Conservation (phyloP, 2,329 filamentous ascomycete genomes). For the Diaporthe citriasiana region DNA sequence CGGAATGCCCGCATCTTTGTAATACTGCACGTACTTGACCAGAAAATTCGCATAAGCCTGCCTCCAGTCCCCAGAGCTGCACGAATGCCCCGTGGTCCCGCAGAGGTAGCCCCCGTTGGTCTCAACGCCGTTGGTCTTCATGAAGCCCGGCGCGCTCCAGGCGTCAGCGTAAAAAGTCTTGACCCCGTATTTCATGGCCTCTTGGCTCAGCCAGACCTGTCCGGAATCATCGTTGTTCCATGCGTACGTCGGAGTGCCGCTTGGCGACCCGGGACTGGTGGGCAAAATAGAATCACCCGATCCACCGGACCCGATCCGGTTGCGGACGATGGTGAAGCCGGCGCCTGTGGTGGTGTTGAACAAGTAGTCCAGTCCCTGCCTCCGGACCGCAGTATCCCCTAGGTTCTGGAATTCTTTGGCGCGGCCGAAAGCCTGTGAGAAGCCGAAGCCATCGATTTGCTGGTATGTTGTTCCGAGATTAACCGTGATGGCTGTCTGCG, state of each 20-base stretch:
- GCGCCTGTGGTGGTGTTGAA: constrained; percentile 61
- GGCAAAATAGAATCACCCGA: constrained; percentile 50
- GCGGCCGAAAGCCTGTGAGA: constrained; percentile 63
- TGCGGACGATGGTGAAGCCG: constrained; percentile 65
- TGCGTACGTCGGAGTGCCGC: constrained; percentile 50
- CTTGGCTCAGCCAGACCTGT: constrained; percentile 59
- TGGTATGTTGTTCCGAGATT: constrained; percentile 50
- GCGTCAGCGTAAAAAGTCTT: constrained; percentile 63
- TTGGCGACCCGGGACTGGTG: constrained; percentile 49
- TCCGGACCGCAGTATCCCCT: constrained; percentile 46
- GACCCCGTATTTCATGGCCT: constrained; percentile 55
- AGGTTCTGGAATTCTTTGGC: constrained; percentile 57
- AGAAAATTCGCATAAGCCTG: constrained; percentile 64
- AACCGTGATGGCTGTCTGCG: constrained; percentile 49
- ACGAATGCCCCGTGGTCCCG: constrained; percentile 57
- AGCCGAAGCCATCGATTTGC: constrained; percentile 62
- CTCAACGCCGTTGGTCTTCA: constrained; percentile 64
- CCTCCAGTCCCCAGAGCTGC: constrained; percentile 60
- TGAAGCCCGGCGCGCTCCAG: constrained; percentile 65
- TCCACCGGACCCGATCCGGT: constrained; percentile 58
- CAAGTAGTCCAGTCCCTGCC: constrained; percentile 59
- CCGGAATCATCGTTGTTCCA: constrained; percentile 54
- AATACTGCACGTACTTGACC: constrained; percentile 62
- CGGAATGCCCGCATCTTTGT: constrained; percentile 58
- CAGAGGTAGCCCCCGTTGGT: constrained; percentile 61